Evolutionary conservation across 2,329 filamentous ascomycete genomes (phyloP), one percentile per base, ranked within the genome.

Genomic region (Clarireedia monteithiana): DNA sequence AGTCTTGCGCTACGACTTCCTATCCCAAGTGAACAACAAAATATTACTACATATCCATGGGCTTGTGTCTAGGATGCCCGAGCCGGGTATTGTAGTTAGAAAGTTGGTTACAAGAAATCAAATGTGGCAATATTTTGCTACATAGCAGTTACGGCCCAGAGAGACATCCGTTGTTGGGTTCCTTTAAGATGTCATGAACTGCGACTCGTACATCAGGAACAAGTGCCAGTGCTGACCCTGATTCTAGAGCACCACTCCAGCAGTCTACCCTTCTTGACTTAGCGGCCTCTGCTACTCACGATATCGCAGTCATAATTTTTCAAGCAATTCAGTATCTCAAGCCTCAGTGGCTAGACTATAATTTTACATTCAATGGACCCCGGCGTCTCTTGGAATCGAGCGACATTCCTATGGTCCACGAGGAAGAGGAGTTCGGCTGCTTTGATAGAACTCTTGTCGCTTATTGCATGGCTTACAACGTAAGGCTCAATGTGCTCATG

Each of bases 381-480:
- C 70, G 72, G 17, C 74, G 76, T 46, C 69, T 84, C 14, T 74
- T 80, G 15, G 76, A 82, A 42, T 70, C 78, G 40, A 58, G 75
- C 4, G 66, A 68, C 52, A 59, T 63, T 30, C 71, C 74, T 1
- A 73, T 77, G 3, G 69, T 74, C 27, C 67, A 77, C 2, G 76
- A 79, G 45, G 77, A 81, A 53, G 84, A 86, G 57, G 82, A 80
- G 55, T 72, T 84, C 57, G 77, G 80, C 52, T 73, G 73, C 56
- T 80, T 89, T 63, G 83, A 88, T 62, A 76, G 84, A 36, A 88
- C 85, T 1, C 69, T 89, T 34, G 81, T 81, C 48, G 85, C 84
- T 36, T 88, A 88, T 65, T 88, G 84, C 66, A 76, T 85, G 44
- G 84, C 83, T 20, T 89, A 88, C 66, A 79, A 82, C 57, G 74